Conservation (phyloP, 495 filamentous ascomycete species). For the Xylaria venustula region DNA sequence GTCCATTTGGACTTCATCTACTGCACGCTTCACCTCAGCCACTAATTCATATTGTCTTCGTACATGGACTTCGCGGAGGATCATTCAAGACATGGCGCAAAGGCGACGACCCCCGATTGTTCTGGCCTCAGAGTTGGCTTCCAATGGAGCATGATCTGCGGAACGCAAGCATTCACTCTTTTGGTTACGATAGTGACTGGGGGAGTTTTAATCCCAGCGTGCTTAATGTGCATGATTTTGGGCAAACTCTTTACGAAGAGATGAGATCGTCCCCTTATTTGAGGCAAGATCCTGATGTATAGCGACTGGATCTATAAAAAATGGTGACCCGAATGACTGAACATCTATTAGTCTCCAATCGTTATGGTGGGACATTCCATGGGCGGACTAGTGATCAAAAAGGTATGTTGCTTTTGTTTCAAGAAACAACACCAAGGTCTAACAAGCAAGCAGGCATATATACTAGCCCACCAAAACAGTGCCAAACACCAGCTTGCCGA, state of each 20-base stretch:
- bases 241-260: conserved; percentile 30
- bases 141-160: conserved; percentile 31
- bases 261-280: conserved; percentile 22
- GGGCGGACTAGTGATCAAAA: conserved; percentile 50
- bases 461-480: conserved; percentile 1
- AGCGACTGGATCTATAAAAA: neutral
- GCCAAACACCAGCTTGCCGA: neutral
- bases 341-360: conserved; percentile 24
- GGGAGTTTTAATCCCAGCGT: conserved; percentile 21
- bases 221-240: conserved; percentile 40
- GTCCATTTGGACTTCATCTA: conserved; percentile 27
- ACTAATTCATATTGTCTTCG: conserved; percentile 13
- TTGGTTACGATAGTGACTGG: conserved; percentile 37
- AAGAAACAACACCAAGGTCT: conserved; percentile 16
- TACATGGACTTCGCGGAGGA: conserved; percentile 14
- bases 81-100: conserved; percentile 16
- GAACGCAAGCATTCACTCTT: conserved; percentile 35
- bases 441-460: conserved; percentile 11
- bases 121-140: conserved; percentile 42
- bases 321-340: neutral
- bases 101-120: conserved; percentile 16
- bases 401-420: conserved; percentile 9
- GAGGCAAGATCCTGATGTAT: neutral
- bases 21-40: conserved; percentile 8
- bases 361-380: conserved; percentile 43